Percentiles rank a stretch among this genome's conserved stretches.
phyloP scores from a whole-genome alignment of 2,329 filamentous ascomycete species.

The Reticulascus tulasneorum region DNA sequence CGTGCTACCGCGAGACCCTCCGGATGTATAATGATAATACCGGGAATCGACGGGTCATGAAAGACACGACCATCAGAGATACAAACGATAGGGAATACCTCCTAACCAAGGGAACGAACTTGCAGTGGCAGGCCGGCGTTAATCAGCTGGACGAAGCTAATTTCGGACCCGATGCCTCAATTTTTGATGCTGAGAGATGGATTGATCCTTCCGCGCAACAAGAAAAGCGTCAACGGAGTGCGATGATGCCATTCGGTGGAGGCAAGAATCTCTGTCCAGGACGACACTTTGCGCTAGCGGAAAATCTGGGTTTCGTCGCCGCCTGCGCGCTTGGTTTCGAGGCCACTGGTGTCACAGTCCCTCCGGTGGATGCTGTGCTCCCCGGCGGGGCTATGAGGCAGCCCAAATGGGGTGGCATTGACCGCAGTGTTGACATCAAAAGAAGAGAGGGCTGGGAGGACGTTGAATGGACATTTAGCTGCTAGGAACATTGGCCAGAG shows the following conservation, averaged over 20 bases:
- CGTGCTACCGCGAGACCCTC: conserved; percentile 39
- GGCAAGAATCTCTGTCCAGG: conserved; percentile 28
- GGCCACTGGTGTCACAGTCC: conserved; percentile 15
- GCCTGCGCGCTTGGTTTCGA: conserved; percentile 19
- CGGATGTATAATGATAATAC: conserved; percentile 32
- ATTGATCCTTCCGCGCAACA: conserved; percentile 11
- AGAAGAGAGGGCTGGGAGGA: conserved; percentile 20
- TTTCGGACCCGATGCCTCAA: conserved; percentile 19
- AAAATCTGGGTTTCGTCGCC: conserved; percentile 21
- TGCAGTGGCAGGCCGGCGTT: conserved; percentile 22
- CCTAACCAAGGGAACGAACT: conserved; percentile 18
- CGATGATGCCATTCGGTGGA: conserved; percentile 28
- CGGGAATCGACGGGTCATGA: conserved; percentile 32
- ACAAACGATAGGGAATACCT: conserved; percentile 18
- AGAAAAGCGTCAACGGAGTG: conserved; percentile 18
- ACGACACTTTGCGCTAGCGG: conserved; percentile 24
- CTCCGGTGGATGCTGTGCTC: conserved; percentile 5
- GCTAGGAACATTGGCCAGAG: no score
- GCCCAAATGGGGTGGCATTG: conserved; percentile 7
- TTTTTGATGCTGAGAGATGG: conserved; percentile 22
- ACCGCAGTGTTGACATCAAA: conserved; percentile 8
- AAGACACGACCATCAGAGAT: conserved; percentile 30
- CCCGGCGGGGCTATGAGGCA: conserved; percentile 11
- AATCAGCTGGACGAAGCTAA: conserved; percentile 16
- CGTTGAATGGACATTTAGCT: conserved; percentile 17